Base-by-base conservation (phyloP, 805 yeast genomes). In the Kregervanrija delftensis region DNA sequence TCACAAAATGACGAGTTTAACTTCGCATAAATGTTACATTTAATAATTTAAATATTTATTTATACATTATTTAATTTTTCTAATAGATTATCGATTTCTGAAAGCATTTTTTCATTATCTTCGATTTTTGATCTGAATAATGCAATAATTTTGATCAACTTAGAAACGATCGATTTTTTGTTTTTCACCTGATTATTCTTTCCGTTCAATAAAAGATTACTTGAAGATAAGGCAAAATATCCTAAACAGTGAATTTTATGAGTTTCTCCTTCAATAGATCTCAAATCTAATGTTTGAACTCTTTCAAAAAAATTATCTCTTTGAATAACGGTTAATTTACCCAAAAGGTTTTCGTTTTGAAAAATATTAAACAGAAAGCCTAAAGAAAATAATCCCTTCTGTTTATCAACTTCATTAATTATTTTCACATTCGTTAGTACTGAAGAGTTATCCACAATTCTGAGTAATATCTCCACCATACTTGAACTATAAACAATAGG, bases 1-100 rank as follows among this genome's bases (percentile, higher is more conserved):
- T 68, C 82, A n/a, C 67, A 71, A 37, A 76, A 76, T 43, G 78
- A 76, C 50, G 96, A 88, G 66, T 89, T 89, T 60, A 87, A 88
- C 60, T 82, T 69, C 49, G 55, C 58, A 46, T 56, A 42, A 46
- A 30, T 11, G 16, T 32, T 39, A 13, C 32, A 39, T n/a, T 41
- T 5, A 15, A 35, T 32, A 38, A 16, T 13, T 5, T 10, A 36
- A 37, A 28, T 16, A 34, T 13, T 30, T 14, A 17, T 8, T 30
- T 30, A 33, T 43, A 35, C 10, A 31, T 37, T 30, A n/a, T 28
- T 14, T 16, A 45, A 22, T 30, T 31, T 33, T 28, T 30, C 40
- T 10, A 42, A 14, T 12, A 45, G 30, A 3, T 30, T 33, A 8
- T 30, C 14, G 34, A 53, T 48, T 35, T 47, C 42, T 17, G 36